phyloP scores from a whole-genome alignment of 2,329 filamentous ascomycete genomes.

The Xylaria sp. region DNA sequence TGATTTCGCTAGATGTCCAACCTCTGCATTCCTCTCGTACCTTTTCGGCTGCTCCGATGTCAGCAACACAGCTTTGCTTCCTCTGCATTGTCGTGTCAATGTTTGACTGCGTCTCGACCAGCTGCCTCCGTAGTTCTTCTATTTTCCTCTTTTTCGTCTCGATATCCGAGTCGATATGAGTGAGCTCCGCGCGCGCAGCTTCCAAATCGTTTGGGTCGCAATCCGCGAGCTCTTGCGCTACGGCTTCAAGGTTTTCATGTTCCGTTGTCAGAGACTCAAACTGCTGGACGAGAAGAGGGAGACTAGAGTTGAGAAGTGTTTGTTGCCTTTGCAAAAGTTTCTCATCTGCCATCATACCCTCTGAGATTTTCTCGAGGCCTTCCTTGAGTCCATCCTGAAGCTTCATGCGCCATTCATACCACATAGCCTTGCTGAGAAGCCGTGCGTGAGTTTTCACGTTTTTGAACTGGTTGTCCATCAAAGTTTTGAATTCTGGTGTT shows the following conservation, averaged over 20 bases:
- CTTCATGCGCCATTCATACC: constrained; percentile 98
- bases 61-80: constrained; percentile 75
- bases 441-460: constrained; percentile 95
- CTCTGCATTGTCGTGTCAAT: constrained; percentile 72
- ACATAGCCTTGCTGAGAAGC: constrained; percentile 91
- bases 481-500: constrained; percentile 79
- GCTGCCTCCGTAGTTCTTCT: constrained; percentile 71
- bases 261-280: constrained; percentile 72
- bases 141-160: constrained; percentile 75
- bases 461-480: constrained; percentile 98
- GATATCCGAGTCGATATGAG: constrained; percentile 73
- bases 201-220: constrained; percentile 85
- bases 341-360: constrained; percentile 82
- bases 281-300: constrained; percentile 73
- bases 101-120: constrained; percentile 72
- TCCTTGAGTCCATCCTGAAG: constrained; percentile 83
- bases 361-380: constrained; percentile 78
- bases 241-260: constrained; percentile 73
- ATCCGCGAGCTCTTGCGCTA: constrained; percentile 79
- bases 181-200: constrained; percentile 75
- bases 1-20: constrained; percentile 86
- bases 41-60: constrained; percentile 85
- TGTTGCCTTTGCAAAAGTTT: constrained; percentile 74
- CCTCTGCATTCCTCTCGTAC: constrained; percentile 89
- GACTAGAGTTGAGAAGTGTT: constrained; percentile 70